Evolutionary conservation across 768 basidiomycete species (phyloP), one percentile per base, ranked within the genome.

Genomic region (Pulveroboletus sp.): DNA sequence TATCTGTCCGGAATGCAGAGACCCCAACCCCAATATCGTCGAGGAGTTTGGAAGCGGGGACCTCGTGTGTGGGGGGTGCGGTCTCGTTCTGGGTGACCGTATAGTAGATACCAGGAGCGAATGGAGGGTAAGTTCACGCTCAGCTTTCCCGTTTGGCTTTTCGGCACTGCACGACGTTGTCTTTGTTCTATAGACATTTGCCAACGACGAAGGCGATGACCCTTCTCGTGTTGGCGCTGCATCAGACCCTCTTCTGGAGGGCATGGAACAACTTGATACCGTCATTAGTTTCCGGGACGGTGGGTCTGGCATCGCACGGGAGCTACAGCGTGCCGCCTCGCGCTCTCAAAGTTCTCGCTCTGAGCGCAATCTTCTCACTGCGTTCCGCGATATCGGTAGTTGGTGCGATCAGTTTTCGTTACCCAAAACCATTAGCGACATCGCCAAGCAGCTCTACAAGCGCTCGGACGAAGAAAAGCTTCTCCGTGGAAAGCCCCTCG

Each of bases 221-320:
- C 96, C 96, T 55, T 98, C 96, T 58, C 96, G 96, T 87, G 96
- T 99, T 59, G 96, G 96, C 73, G 93, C 92, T 47, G 93, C 93
- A 39, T 82, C 86, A 17, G 93, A 97, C 69, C 92, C 94, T 28
- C 73, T 94, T 38, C 77, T 98, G 73, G 93, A 97, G 68, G 93
- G 93, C 35, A 86, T 92, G 61, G 94, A 96, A 63, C 89, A 95
- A 67, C 80, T 98, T 41, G 88, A 93, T 61, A 98, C 96, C 31
- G 81, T 91, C 49, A 97, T 98, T 68, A 90, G 90, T 58, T 96
- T 95, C 71, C 83, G 88, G 44, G 96, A 98, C 63, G 94, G 94
- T 54, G 90, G 93, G 44, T 87, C 91, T 3, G 96, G 96, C 46
- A 80, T 95, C 44, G 87, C 96, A 24, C 82, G 85, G 27, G 90